Conservation (phyloP, 768 basidiomycete genomes). For the Russula sp. region DNA sequence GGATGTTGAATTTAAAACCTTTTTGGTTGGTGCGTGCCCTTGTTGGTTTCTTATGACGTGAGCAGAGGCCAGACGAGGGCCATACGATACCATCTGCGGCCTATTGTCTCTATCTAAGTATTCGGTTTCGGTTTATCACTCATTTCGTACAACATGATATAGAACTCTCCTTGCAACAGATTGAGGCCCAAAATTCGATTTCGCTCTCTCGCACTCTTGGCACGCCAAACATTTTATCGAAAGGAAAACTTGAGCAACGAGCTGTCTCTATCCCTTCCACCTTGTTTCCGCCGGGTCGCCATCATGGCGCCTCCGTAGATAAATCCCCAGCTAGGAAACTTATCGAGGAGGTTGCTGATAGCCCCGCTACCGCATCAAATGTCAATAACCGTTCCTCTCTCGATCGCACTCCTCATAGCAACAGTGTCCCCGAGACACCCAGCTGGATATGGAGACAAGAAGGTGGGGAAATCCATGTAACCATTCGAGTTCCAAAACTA, state of each 20-base stretch:
- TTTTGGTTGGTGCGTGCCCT: constrained; percentile 57
- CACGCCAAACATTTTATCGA: constrained; percentile 73
- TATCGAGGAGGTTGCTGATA: constrained; percentile 45
- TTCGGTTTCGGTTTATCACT: not conserved
- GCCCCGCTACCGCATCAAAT: constrained; percentile 2
- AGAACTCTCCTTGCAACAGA: constrained; percentile 69
- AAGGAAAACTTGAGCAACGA: constrained; percentile 63
- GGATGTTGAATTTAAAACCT: constrained; percentile 64
- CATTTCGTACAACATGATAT: not conserved
- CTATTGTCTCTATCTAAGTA: not conserved
- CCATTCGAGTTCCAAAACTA: constrained; percentile 52
- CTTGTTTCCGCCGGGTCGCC: constrained; percentile 38
- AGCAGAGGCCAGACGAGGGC: not conserved
- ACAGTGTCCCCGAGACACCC: constrained; percentile 33
- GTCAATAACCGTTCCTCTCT: constrained; percentile 40
- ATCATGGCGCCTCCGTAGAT: constrained; percentile 20
- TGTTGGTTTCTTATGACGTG: constrained; percentile 5
- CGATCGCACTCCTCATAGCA: not conserved
- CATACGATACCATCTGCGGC: not conserved
- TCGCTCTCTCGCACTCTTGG: constrained; percentile 64
- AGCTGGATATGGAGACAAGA: constrained; percentile 56
- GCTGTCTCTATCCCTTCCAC: constrained; percentile 53
- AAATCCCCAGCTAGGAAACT: constrained; percentile 39
- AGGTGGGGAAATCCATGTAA: constrained; percentile 46
- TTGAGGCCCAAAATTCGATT: constrained; percentile 60